Evolutionary conservation across 768 basidiomycete species (phyloP), one percentile per base, ranked within the genome.

Genomic region (Mycena rosella): DNA sequence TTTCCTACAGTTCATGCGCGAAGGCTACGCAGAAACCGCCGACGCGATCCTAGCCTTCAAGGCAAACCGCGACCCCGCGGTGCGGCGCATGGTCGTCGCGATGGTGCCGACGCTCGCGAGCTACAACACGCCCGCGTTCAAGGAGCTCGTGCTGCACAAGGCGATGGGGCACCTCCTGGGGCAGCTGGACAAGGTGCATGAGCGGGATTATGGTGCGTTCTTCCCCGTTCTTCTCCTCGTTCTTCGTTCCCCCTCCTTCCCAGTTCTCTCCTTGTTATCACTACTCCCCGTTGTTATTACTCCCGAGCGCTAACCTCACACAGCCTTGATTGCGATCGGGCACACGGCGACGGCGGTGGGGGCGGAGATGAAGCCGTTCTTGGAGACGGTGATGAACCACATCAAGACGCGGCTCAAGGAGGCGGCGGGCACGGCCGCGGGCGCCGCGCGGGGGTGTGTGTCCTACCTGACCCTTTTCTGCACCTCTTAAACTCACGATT

Each of bases 321-420:
- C 40, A 95, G 96, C 96, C 2, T 98, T 98, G 76, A 92, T 98
- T 70, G 96, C 98, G 2, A 96, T 99, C 68, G 98, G 98, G 0
- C 96, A 98, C 75, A 93, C 97, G 51, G 96, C 98, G 1, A 89
- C 90, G 48, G 93, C 96, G 45, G 94, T 99, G 36, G 91, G 91
- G 45, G 93, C 94, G 63, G 95, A 97, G 66, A 98, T 99, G 96
- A 96, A 96, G 74, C 91, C 89, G 0, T 99, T 98, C 78, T 86
- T 99, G n/a, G 98, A 99, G 69, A 88, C 91, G 5, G 92, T 99
- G 64, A 95, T 99, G 88, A 76, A 80, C 60, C 91, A 95, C 60
- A 92, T 99, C 74, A 98, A 98, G 78, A n/a, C 49, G 11, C 24
- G 70, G 1, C 30, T 71, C 15, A 60, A 58, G 38, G 70, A 71